phyloP scores from a whole-genome alignment of 192 early-diverging fungal species.

The Umbelopsis sp. region DNA sequence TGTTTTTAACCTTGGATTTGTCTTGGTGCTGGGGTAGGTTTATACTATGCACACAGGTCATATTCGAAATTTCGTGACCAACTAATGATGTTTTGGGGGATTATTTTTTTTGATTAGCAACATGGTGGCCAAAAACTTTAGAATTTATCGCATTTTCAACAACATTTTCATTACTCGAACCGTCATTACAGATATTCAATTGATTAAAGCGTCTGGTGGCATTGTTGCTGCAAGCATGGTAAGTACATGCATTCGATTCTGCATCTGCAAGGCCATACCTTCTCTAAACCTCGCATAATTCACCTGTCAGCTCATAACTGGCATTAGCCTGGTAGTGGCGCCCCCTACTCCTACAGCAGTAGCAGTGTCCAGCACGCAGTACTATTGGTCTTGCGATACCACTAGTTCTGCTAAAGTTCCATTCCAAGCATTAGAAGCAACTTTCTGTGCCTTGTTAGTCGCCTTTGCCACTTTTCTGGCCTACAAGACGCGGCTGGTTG shows the following conservation, averaged over 20 bases:
- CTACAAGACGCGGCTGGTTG: slow-evolving; percentile 53
- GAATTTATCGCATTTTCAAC: slow-evolving; percentile 57
- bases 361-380: slow-evolving; percentile 33
- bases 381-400: slow-evolving; percentile 48
- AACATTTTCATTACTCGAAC: slow-evolving; percentile 54
- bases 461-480: slow-evolving; percentile 49
- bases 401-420: slow-evolving; percentile 26
- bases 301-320: slow-evolving; percentile 36
- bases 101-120: slow-evolving; percentile 39
- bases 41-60: neutral
- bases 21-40: slow-evolving; percentile 39
- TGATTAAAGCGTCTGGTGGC: slow-evolving; percentile 45
- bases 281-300: neutral
- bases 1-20: slow-evolving; percentile 45
- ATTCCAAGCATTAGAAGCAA: slow-evolving; percentile 34
- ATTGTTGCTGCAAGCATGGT: slow-evolving; percentile 45
- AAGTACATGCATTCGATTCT: neutral
- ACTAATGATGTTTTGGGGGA: slow-evolving; percentile 17
- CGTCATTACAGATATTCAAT: slow-evolving; percentile 48
- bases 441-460: slow-evolving; percentile 40
- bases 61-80: neutral
- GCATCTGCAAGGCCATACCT: neutral
- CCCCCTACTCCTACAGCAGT: slow-evolving; percentile 37
- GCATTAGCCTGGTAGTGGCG: slow-evolving; percentile 37
- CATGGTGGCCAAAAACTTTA: slow-evolving; percentile 58